Conservation (phyloP, 2,329 filamentous ascomycete species). For the Claviceps digitariae region DNA sequence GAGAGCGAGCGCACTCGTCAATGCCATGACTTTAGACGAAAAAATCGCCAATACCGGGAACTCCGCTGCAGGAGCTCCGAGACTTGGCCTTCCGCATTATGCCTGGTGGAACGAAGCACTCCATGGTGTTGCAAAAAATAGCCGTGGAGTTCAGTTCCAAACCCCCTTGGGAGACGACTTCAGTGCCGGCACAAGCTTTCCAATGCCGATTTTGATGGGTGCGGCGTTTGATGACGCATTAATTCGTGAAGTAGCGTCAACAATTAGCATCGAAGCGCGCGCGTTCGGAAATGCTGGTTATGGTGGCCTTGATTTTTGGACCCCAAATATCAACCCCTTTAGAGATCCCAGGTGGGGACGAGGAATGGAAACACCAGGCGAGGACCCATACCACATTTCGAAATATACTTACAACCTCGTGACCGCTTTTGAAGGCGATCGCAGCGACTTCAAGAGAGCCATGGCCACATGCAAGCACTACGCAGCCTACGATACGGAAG, state of each 20-base stretch:
- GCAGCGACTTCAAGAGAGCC: slow-evolving; percentile 18
- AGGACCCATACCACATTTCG: slow-evolving; percentile 37
- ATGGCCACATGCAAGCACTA: slow-evolving; percentile 48
- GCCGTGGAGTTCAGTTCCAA: slow-evolving; percentile 7
- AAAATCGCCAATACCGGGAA: slow-evolving; percentile 4
- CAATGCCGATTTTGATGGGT: slow-evolving; percentile 47
- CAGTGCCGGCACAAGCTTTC: slow-evolving; percentile 50
- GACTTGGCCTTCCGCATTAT: slow-evolving; percentile 44
- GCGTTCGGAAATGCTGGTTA: slow-evolving; percentile 49
- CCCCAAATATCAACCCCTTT: slow-evolving; percentile 55
- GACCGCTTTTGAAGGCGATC: slow-evolving; percentile 26
- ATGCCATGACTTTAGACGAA: slow-evolving; percentile 2
- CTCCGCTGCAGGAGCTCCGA: slow-evolving; percentile 11
- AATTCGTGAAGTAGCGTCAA: slow-evolving; percentile 39
- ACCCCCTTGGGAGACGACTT: slow-evolving; percentile 22
- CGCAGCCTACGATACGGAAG: slow-evolving; percentile 43
- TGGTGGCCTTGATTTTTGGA: slow-evolving; percentile 46
- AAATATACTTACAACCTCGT: slow-evolving; percentile 28
- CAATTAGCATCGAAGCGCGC: slow-evolving; percentile 46
- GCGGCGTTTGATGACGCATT: slow-evolving; percentile 52
- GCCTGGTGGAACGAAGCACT: slow-evolving; percentile 50
- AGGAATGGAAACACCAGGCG: slow-evolving; percentile 46
- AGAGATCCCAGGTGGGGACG: slow-evolving; percentile 50
- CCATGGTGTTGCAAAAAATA: slow-evolving; percentile 41
- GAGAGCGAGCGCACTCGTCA: slow-evolving; percentile 18